Conservation (phyloP, 2,329 filamentous ascomycete species). For the Exophiala sp. region DNA sequence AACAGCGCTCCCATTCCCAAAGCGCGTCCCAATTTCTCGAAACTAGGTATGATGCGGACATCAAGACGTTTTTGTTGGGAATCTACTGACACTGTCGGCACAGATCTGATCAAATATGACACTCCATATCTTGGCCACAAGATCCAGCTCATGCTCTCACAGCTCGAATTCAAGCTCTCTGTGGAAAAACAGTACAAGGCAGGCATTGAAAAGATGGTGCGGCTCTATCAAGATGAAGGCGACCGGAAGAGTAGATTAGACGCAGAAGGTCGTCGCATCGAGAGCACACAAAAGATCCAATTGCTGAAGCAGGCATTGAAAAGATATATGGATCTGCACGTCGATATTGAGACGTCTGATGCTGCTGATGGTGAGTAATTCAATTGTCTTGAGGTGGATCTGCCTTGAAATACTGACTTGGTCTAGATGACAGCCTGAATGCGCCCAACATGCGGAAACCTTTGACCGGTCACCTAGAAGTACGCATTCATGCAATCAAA, state of each 20-base stretch:
- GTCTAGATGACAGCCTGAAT: slow-evolving; percentile 88
- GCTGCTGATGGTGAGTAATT: slow-evolving; percentile 68
- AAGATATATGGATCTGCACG: slow-evolving; percentile 94
- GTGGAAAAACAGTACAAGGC: slow-evolving; percentile 99
- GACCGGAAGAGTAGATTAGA: slow-evolving; percentile 94
- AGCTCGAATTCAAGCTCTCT: slow-evolving; percentile 97
- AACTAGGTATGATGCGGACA: slow-evolving; percentile 68
- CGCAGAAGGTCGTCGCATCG: slow-evolving; percentile 80
- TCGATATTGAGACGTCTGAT: slow-evolving; percentile 80
- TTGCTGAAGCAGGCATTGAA: slow-evolving; percentile 93
- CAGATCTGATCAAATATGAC: slow-evolving; percentile 98
- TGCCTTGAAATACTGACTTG: slow-evolving; percentile 30
- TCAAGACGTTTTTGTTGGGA: background rate
- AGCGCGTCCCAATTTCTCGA: slow-evolving; percentile 84
- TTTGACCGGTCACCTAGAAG: slow-evolving; percentile 82
- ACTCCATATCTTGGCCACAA: slow-evolving; percentile 91
- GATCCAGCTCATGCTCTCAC: slow-evolving; percentile 98
- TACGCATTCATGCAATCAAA: slow-evolving; percentile 82
- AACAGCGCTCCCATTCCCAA: slow-evolving; percentile 63
- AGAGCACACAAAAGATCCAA: slow-evolving; percentile 97
- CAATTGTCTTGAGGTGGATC: slow-evolving; percentile 14
- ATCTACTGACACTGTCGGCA: slow-evolving; percentile 9
- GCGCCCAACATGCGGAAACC: slow-evolving; percentile 92
- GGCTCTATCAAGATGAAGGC: slow-evolving; percentile 93
- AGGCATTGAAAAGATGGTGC: slow-evolving; percentile 98